phyloP scores from a whole-genome alignment of 164 flowering plant species.

The Macadamia tetraphylla region DNA sequence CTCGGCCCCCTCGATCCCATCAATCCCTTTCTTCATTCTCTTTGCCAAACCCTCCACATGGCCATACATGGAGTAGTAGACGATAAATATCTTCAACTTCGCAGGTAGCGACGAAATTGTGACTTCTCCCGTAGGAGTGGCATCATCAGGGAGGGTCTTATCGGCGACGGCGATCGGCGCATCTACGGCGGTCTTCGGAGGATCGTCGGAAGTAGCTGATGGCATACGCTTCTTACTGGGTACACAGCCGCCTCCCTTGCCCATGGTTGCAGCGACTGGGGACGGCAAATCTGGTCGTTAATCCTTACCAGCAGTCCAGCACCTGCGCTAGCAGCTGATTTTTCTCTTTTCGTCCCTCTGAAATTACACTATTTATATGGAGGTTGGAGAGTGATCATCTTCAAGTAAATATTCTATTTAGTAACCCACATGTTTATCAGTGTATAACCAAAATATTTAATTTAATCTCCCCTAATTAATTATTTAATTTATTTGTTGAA shows the following conservation, averaged over 20 bases:
- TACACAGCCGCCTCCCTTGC: slow-evolving; percentile 84
- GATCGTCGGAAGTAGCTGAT: slow-evolving; percentile 18
- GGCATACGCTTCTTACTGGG: slow-evolving; percentile 59
- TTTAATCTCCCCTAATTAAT: too few species aligned
- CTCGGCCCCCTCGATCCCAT: slow-evolving; percentile 57
- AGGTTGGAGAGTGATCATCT: too few species aligned
- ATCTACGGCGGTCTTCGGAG: slow-evolving; percentile 12
- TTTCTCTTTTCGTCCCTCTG: too few species aligned
- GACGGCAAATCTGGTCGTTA: too few species aligned
- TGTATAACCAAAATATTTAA: too few species aligned
- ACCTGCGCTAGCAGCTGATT: too few species aligned
- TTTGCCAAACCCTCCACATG: slow-evolving; percentile 59
- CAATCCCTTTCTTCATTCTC: slow-evolving; percentile 59
- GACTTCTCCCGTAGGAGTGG: slow-evolving; percentile 5
- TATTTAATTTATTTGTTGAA: too few species aligned
- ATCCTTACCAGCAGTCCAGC: too few species aligned
- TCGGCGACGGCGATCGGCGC: slow-evolving; percentile 11
- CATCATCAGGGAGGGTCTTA: slow-evolving; percentile 4
- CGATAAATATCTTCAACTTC: slow-evolving; percentile 48
- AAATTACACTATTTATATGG: too few species aligned
- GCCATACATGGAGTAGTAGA: slow-evolving; percentile 71
- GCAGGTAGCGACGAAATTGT: slow-evolving; percentile 1
- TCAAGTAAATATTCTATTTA: too few species aligned
- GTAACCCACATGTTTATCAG: too few species aligned
- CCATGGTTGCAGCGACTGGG: slow-evolving; percentile 29